Evolutionary conservation across 768 basidiomycete genomes (phyloP).

Genomic region (Holtermanniella nyarrowii): DNA sequence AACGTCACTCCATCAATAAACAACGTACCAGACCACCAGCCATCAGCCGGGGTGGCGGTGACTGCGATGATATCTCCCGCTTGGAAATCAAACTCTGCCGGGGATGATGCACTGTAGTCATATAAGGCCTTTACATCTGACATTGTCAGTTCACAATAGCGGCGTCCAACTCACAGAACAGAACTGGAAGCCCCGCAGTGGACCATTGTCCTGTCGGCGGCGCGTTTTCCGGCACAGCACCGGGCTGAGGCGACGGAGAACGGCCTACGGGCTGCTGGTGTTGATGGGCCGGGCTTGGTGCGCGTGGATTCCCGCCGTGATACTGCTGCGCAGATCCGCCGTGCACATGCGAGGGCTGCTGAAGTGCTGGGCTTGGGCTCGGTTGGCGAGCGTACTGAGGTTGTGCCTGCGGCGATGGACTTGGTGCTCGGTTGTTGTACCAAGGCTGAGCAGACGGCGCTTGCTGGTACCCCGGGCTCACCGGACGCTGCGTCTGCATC

Average conservation of each 20-base stretch:
- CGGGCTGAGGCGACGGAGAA: constrained; percentile 34
- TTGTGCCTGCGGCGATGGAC: constrained; percentile 3
- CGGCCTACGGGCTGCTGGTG: constrained; percentile 11
- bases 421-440: background rate
- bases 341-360: constrained; percentile 3
- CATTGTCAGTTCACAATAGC: background rate
- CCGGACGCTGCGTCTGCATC: no score
- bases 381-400: constrained; percentile 1
- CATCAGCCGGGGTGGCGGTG: constrained; percentile 84
- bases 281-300: constrained; percentile 18
- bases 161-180: constrained; percentile 63
- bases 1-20: constrained; percentile 45
- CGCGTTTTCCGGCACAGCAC: constrained; percentile 42
- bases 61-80: constrained; percentile 91
- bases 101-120: constrained; percentile 61
- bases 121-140: constrained; percentile 63
- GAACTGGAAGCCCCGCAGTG: constrained; percentile 67
- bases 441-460: no score
- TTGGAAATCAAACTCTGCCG: constrained; percentile 95
- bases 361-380: constrained; percentile 1
- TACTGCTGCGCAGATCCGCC: constrained; percentile 1
- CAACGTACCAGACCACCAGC: constrained; percentile 92
- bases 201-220: constrained; percentile 64
- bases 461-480: no score
- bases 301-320: constrained; percentile 3